phyloP scores from a whole-genome alignment of 345 rosid genomes.

The Citrus sp. region DNA sequence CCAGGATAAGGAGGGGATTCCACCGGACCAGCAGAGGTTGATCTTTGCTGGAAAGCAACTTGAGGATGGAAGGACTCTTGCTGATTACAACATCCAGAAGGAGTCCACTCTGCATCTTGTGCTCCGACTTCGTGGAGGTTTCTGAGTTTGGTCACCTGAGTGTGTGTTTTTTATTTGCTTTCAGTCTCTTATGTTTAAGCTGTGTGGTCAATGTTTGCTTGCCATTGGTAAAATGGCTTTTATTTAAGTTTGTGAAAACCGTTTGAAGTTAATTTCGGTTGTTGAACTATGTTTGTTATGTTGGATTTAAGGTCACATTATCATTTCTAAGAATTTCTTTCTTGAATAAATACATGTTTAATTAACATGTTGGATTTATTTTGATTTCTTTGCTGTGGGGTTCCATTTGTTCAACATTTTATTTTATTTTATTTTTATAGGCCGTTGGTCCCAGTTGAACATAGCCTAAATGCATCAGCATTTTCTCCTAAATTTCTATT shows the following conservation, averaged over 20 bases:
- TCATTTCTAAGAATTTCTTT: neutral
- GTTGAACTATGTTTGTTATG: neutral
- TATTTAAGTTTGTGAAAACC: neutral
- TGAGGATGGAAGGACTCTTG: slow-evolving; percentile 15
- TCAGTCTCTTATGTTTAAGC: neutral
- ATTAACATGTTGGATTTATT: neutral
- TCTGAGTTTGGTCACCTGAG: neutral
- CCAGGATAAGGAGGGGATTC: slow-evolving; percentile 22
- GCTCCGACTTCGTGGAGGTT: slow-evolving; percentile 25
- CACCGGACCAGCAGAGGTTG: slow-evolving; percentile 19
- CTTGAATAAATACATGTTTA: neutral
- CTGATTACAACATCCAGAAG: slow-evolving; percentile 21
- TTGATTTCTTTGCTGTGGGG: too few species aligned
- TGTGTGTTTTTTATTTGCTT: neutral
- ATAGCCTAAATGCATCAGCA: too few species aligned
- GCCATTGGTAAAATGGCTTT: neutral
- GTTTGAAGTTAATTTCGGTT: neutral
- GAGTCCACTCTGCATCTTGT: slow-evolving; percentile 28
- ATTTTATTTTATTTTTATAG: too few species aligned
- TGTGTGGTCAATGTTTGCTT: neutral
- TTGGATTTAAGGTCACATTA: too few species aligned
- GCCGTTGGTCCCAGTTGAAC: too few species aligned
- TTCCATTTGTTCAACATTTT: too few species aligned
- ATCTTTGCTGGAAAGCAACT: slow-evolving; percentile 21
- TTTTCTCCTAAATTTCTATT: too few species aligned